Evolutionary conservation across 2,329 filamentous ascomycete genomes (phyloP).

Genomic region (Arthrobotrys conoides): DNA sequence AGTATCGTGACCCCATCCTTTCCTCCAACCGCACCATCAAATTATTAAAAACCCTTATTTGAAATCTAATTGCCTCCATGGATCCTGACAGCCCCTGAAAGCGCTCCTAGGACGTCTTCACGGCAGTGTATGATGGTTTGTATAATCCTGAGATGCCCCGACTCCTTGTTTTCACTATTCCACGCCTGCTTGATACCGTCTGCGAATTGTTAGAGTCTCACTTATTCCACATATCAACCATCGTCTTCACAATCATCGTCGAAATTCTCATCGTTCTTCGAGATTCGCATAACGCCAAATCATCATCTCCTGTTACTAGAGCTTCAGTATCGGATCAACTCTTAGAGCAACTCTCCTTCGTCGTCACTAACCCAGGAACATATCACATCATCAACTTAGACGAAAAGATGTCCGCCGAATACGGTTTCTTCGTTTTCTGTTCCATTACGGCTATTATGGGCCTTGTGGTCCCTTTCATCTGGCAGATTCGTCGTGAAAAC

Average conservation of each 20-base stretch:
- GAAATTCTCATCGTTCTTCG: constrained; percentile 18
- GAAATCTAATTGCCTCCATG: neutral
- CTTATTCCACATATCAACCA: constrained; percentile 38
- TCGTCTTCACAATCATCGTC: constrained; percentile 19
- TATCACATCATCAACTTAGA: constrained; percentile 3
- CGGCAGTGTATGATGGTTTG: neutral
- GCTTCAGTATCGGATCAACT: neutral
- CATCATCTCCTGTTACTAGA: constrained; percentile 13
- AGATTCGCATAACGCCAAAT: constrained; percentile 20
- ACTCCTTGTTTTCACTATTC: constrained; percentile 19
- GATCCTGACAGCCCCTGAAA: neutral
- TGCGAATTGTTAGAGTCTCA: constrained; percentile 40
- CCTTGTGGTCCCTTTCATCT: constrained; percentile 73
- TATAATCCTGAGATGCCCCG: constrained; percentile 8
- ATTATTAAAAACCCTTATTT: neutral
- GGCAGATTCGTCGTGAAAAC: constrained; percentile 75
- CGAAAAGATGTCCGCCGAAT: constrained; percentile 34
- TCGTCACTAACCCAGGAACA: neutral
- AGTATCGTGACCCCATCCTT: neutral
- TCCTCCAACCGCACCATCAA: constrained; percentile 20
- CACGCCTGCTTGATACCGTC: constrained; percentile 12
- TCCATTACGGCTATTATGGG: constrained; percentile 68
- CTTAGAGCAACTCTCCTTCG: constrained; percentile 4
- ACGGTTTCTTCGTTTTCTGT: constrained; percentile 54
- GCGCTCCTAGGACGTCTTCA: neutral